Evolutionary conservation across 116 monocot genomes (phyloP), one percentile per base, ranked within the genome.

Genomic region (Dioscorea cayenensis): DNA sequence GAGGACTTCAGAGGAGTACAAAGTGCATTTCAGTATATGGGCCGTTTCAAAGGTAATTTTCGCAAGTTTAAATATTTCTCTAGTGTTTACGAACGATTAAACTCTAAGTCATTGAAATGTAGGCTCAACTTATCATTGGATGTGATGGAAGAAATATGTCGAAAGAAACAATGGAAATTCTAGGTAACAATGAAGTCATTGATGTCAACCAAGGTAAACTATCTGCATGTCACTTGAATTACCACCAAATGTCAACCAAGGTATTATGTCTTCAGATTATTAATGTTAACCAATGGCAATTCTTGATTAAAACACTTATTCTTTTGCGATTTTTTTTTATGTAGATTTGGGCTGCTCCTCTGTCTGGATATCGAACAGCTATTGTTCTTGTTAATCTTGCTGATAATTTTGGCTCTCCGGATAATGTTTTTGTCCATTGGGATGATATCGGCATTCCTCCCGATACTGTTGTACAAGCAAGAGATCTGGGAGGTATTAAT

Each of bases 11-110:
- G 86, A 85, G 55, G 95, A 95, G 65, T 95, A 95, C 74, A 70
- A 69, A 11, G 60, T 82, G 51, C 92, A 92, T 73, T 95, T 95
- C 73, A 95, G 89, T 67, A 77, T 95, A 50, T 95, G 95, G 92
- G 89, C 89, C 60, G 66, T 95, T 2, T 76, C 75, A 1, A 95
- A 95, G 87, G 95, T 95, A 72, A 1, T 48, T 20, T 10, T 29
- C 23, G 25, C 23, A 62, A 10, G 21, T 62, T 27, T 9, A 62
- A 22, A 23, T 20, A 2, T 62, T 6, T 62, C 21, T 6, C 9
- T n/a, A 2, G 0, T 25, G 4, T 12, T 27, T 62, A 23, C 21
- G 1, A 62, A 2, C 8, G 62, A 62, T 8, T 62, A 23, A 62
- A 27, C 10, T 23, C 62, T 62, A 65, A 49, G 25, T 68, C 52